Evolutionary conservation across 1,139 yeast genomes (phyloP), one percentile per base, ranked within the genome.

Genomic region (Kodamaea fungicola): DNA sequence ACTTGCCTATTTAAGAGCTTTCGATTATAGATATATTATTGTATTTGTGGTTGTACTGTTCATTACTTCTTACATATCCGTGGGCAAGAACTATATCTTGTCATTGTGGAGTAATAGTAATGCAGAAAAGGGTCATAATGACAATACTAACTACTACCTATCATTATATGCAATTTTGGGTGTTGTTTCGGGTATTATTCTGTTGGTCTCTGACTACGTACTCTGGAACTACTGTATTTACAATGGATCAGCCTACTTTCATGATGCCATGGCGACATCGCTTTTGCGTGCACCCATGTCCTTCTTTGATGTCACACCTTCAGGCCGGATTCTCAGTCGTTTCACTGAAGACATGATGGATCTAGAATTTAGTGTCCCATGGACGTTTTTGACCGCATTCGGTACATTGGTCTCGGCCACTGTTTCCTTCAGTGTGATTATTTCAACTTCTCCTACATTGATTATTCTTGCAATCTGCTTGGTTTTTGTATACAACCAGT

Each of bases 211-310:
- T n/a, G 50, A 61, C 1, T 54, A 45, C 38, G 44, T 59, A 16
- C 42, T 59, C 12, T 59, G 64, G 64, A 46, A 55, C 2, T 55
- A 41, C 42, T 52, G 62, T 46, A 54, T 57, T 12, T 44, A 57
- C 36, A 46, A 45, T 31, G 61, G 60, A 9, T 49, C 63, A 2
- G 43, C 34, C 23, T 48, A 45, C 32, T 57, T 58, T 52, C 64
- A 59, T 34, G 54, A 52, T 29, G 45, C 44, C 21, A 54, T 59
- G 61, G 59, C 61, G 9, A 41, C 46, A 8, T 42, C 57, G 4
- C 57, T 59, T 7, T 46, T 59, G 39, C 45, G 61, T 28, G 49
- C 60, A 5, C 64, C 64, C n/a, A 59, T 59, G 64, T 54, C 61
- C 1, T 59, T 57, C 42, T 59, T 59, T 32, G 64, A 59, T 39